Conservation (phyloP, 2,329 filamentous ascomycete species). For the Pseudocercospora fijiensis region DNA sequence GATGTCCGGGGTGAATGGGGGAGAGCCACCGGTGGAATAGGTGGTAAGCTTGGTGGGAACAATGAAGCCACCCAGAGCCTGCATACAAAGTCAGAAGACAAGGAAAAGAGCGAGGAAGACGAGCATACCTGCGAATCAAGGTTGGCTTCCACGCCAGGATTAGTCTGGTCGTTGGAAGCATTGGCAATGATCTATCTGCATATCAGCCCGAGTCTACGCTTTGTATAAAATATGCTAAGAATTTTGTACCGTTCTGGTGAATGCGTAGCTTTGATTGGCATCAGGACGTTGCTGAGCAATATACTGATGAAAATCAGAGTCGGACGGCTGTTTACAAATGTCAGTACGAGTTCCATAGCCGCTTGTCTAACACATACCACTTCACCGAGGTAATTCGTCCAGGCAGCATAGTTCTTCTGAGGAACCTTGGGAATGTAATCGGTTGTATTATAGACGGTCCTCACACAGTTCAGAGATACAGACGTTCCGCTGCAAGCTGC, state of each 20-base stretch:
- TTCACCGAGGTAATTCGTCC: slow-evolving; percentile 50
- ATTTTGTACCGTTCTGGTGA: slow-evolving; percentile 53
- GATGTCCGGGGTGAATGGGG: slow-evolving; percentile 51
- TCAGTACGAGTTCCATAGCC: slow-evolving; percentile 54
- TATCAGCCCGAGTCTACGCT: too few relatives aligned
- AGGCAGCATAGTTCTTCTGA: slow-evolving; percentile 38
- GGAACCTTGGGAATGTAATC: slow-evolving; percentile 29
- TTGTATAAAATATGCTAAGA: too few relatives aligned
- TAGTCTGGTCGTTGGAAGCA: slow-evolving; percentile 56
- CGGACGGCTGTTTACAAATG: slow-evolving; percentile 8
- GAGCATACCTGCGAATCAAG: slow-evolving; percentile 56
- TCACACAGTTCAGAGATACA: slow-evolving; percentile 54
- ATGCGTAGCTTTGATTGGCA: slow-evolving; percentile 21
- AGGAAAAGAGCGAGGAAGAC: too few relatives aligned
- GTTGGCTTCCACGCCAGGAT: slow-evolving; percentile 57
- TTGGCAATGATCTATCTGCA: slow-evolving; percentile 52
- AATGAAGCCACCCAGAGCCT: slow-evolving; percentile 24
- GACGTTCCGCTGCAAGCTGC: slow-evolving; percentile 4
- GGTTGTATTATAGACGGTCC: slow-evolving; percentile 54
- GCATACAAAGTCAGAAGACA: too few relatives aligned
- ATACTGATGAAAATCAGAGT: slow-evolving; percentile 22
- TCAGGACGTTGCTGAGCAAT: slow-evolving; percentile 18
- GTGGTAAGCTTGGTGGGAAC: slow-evolving; percentile 54
- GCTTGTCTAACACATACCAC: slow-evolving; percentile 29
- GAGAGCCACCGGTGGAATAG: slow-evolving; percentile 58